Base-by-base conservation (phyloP, 305 asterid genomes). In the Fraxinus sp. region DNA sequence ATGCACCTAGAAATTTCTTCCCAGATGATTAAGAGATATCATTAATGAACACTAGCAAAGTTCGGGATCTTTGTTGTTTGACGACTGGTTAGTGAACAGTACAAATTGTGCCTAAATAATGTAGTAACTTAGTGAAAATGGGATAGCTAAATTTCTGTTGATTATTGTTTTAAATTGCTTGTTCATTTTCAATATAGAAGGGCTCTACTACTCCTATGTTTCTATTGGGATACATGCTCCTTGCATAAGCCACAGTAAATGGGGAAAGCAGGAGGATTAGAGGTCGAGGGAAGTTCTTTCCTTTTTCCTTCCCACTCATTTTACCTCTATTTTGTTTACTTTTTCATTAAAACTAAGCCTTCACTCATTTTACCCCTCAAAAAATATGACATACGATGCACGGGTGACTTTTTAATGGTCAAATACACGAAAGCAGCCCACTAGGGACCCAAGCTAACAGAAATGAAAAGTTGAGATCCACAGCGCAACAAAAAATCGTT, bases 221-320 rank as follows among this genome's bases (percentile, higher is more conserved):
- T 20, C 8, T 59, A 59, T 59, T 59, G 5, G 28, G 70, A 59
- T 20, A 59, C 66, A 7, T 7, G 30, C 70, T 20, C 70, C 70
- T 20, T 59, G 70, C 70, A 59, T 59, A 7, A 18, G 11, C 66
- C 26, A 59, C 1, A 1, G 70, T 59, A 59, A 59, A 59, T 59
- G 13, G 5, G 30, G 70, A 20, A 4, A 59, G 30, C 5, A 20
- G 30, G 30, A 59, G 70, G 70, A 20, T 20, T 59, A 59, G 24
- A 59, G 70, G 30, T 59, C 30, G 70, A 59, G 70, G 70, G 70
- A 59, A 59, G 70, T 59, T 57, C 68, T 57, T 59, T 59, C 70
- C 30, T 20, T 59, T 59, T 59, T 30, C 70, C 70, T 59, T 59
- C 28, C 8, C 70, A 6, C 30, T 59, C 70, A 20, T 59, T 59